Conservation (phyloP, 805 yeast species). For the Clavispora vitiphila region DNA sequence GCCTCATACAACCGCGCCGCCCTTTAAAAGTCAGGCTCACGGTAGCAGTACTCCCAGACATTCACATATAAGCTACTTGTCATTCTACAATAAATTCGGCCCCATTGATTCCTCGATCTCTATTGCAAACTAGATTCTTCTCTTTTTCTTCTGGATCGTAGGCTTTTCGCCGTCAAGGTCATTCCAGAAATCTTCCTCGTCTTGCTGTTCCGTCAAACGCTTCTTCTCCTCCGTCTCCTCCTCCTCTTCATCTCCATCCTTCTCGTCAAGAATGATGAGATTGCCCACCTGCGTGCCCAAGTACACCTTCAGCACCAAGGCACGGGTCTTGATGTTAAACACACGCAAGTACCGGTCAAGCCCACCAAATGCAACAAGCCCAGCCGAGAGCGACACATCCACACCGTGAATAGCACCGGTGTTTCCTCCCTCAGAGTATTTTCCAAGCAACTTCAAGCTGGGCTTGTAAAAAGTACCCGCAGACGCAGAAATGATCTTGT, state of each 20-base stretch:
- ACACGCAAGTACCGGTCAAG: conserved; percentile 83
- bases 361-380: conserved; percentile 70
- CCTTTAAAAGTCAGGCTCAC: no score
- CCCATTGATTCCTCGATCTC: no score
- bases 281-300: conserved; percentile 65
- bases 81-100: no score
- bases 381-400: conserved; percentile 31
- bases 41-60: no score
- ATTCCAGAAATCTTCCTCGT: conserved; percentile 37
- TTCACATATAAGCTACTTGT: no score
- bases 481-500: conserved; percentile 34
- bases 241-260: conserved; percentile 33
- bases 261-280: conserved; percentile 47
- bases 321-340: conserved; percentile 57
- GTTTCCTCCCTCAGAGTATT: conserved; percentile 45
- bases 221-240: conserved; percentile 28
- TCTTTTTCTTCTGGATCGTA: conserved; percentile 28
- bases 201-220: conserved; percentile 21
- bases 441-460: conserved; percentile 55
- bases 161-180: conserved; percentile 24
- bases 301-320: conserved; percentile 64
- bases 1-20: no score
- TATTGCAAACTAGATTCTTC: conserved; percentile 7
- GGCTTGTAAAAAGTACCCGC: conserved; percentile 43
- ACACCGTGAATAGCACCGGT: conserved; percentile 77